Evolutionary conservation across 257 asterid genomes (phyloP).

Genomic region (Capsicum pubescens): DNA sequence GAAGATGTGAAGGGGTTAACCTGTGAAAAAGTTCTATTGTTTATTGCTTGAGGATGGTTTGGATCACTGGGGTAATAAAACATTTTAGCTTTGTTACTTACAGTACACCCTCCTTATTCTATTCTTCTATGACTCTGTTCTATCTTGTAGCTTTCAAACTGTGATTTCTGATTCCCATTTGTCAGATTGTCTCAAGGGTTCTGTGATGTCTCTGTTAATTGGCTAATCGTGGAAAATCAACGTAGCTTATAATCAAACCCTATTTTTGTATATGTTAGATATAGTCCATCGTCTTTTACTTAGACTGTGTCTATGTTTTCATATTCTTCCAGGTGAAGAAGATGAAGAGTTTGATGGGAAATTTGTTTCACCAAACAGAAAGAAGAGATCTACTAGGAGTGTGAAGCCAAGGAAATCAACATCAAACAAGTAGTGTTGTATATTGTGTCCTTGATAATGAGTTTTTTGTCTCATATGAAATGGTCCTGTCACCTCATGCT

Average conservation of each 20-base stretch:
- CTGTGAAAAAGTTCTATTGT: conserved; percentile 13
- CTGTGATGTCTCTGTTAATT: conserved; percentile 14
- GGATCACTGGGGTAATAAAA: background rate
- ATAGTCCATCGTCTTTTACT: background rate
- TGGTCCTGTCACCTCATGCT: conserved; percentile 21
- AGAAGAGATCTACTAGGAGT: conserved; percentile 71
- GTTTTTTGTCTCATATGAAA: conserved; percentile 33
- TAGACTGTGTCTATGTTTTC: conserved; percentile 10
- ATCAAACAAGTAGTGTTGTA: conserved; percentile 56
- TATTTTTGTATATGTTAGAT: background rate
- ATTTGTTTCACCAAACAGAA: conserved; percentile 81
- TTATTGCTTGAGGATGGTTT: conserved; percentile 12
- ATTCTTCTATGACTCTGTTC: background rate
- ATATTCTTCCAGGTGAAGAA: conserved; percentile 58
- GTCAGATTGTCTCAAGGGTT: background rate
- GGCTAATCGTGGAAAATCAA: background rate
- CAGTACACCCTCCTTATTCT: background rate
- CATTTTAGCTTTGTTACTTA: background rate
- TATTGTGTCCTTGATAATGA: conserved; percentile 27
- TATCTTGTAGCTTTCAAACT: conserved; percentile 18
- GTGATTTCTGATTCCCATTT: conserved; percentile 4
- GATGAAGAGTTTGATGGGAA: conserved; percentile 72
- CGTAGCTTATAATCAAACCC: background rate
- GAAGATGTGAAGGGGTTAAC: background rate
- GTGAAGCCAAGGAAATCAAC: conserved; percentile 68